Evolutionary conservation across 179 eudicot species (phyloP), one percentile per base, ranked within the genome.

Genomic region (Beta corolliflora): DNA sequence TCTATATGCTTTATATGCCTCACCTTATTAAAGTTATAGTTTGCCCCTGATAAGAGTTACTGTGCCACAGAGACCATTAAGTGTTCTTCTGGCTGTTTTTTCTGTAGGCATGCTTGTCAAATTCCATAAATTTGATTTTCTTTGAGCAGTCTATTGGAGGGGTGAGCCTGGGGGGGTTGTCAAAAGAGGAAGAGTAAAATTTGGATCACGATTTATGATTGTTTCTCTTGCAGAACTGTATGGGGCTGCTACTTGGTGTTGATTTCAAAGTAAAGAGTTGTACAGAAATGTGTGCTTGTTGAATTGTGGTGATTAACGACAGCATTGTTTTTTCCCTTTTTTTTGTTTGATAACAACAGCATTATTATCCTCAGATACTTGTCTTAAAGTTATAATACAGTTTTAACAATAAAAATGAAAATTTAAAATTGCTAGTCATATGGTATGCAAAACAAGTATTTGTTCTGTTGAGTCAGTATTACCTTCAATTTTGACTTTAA

Each of bases 1-100:
- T 53, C 65, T 53, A 21, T 69, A 65, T 48, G 80, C 44, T 70
- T 73, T 79, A 68, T 73, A 46, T 53, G 7, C 5, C 29, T 25
- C 29, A 25, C 29, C 29, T 25, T 25, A 25, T 25, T 25, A 25
- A 65, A 65, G 0, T 13, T 15, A 2, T 36, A 2, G 12, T 16
- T 18, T 69, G 53, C 25, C 16, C 8, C 23, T 44, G 52, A 69
- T 10, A 69, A 16, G 52, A 64, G 64, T 29, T 64, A 5, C 69
- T 44, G 25, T 50, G 41, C 41, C 44, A 15, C 31, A 4, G 13
- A 31, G 31, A 7, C 54, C 15, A 2, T 50, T 7, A 59, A 60
- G 21, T 5, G 13, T 67, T 61, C 12, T 61, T n/a, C 15, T 3
- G 79, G 18, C 9, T 41, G 68, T 58, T 6, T 48, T 64, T 61